Evolutionary conservation across 1,284 basidiomycete genomes (phyloP), one percentile per base, ranked within the genome.

Genomic region (Ustilago bromivora): DNA sequence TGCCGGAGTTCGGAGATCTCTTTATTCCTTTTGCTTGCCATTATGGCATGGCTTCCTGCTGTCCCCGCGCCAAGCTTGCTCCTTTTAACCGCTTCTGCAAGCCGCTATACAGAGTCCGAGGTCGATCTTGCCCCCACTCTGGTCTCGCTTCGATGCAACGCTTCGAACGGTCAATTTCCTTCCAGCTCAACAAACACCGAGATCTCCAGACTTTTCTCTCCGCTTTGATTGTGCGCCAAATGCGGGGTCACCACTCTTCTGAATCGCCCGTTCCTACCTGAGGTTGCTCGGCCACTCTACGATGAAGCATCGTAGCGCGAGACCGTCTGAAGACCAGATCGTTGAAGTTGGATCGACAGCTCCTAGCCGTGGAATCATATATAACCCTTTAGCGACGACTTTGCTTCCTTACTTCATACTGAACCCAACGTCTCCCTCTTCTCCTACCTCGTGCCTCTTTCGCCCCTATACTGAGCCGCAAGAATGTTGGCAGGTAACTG

Each of bases 401-500:
- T 41, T 15, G 15, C 31, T 35, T 53, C 51, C 4, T 43, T n/a
- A 17, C 5, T 23, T 9, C 41, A 11, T 1, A 6, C 4, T n/a
- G 13, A 23, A 8, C 23, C 17, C 34, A 32, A 9, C 35, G 7
- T 19, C 54, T 41, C 4, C 8, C 19, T 31, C 23, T 40, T 31
- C n/a, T 15, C 49, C 15, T 5, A 13, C 53, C 35, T n/a, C 40
- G 17, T 6, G 40, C 40, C 51, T 35, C 35, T 38, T 19, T 13
- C 32, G 36, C 23, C 35, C 23, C 32, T 13, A 53, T 9, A 55
- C 19, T n/a, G 11, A n/a, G 43, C 10, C 17, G 35, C 62, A 57
- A 67, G 17, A 36, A 75, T 75, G 72, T 58, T 70, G 72, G 38
- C 52, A 19, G 40, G 46, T 35, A 63, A 63, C 2, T 70, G 66